These are phyloP conservation scores for Penicillium macrosclerotiorum DNA, from an alignment of 495 filamentous ascomycete species.

Conservation along the genomic window DNA sequence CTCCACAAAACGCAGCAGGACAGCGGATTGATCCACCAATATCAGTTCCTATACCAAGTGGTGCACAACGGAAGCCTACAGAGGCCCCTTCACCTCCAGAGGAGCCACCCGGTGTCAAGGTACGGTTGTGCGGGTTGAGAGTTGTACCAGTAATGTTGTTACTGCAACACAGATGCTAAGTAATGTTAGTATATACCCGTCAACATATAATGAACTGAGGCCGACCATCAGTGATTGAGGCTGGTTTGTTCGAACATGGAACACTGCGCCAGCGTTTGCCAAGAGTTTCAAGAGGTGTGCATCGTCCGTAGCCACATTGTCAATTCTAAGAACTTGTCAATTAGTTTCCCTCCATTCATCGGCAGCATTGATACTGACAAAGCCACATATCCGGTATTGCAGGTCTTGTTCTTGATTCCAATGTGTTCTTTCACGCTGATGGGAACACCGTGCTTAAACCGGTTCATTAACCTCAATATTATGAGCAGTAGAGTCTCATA, in stretches of 20 bases:
- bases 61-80: constrained; percentile 57
- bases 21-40: constrained; percentile 63
- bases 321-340: constrained; percentile 30
- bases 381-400: constrained; percentile 41
- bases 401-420: constrained; percentile 48
- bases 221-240: constrained; percentile 49
- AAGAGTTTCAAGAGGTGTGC: constrained; percentile 34
- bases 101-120: constrained; percentile 57
- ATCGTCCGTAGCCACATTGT: constrained; percentile 34
- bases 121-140: constrained; percentile 60
- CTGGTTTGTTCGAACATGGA: constrained; percentile 65
- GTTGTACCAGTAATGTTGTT: constrained; percentile 68
- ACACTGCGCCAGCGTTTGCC: constrained; percentile 49
- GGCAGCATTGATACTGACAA: too few relatives aligned
- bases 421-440: constrained; percentile 68
- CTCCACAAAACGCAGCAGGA: constrained; percentile 58
- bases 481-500: too few relatives aligned
- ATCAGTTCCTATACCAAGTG: constrained; percentile 66
- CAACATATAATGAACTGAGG: too few relatives aligned
- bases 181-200: constrained; percentile 6
- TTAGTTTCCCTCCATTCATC: too few relatives aligned
- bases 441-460: constrained; percentile 67
- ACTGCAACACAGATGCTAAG: constrained; percentile 40
- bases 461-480: too few relatives aligned
- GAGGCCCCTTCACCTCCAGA: constrained; percentile 70